These are phyloP conservation scores for Musa itinerans DNA, from an alignment of 176 grass and related monocot species.

Conservation along the genomic window DNA sequence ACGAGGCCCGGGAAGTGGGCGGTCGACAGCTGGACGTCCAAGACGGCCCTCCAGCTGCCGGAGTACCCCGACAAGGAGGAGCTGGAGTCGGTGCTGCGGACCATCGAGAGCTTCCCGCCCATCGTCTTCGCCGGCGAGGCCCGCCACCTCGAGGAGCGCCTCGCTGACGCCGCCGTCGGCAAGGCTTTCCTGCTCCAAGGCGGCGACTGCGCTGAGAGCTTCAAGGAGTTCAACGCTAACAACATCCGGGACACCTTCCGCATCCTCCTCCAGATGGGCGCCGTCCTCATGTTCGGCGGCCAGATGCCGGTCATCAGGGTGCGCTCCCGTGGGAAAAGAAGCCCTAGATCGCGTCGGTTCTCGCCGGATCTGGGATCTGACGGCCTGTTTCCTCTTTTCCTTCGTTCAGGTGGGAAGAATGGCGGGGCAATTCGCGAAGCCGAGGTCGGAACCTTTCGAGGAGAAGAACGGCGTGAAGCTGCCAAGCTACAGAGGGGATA, in stretches of 20 bases:
- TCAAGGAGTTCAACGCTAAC: slow-evolving; percentile 65
- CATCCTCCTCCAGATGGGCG: slow-evolving; percentile 63
- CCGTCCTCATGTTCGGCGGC: slow-evolving; percentile 55
- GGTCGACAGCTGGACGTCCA: slow-evolving; percentile 45
- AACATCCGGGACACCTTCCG: slow-evolving; percentile 73
- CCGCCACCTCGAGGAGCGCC: slow-evolving; percentile 46
- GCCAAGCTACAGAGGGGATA: slow-evolving; percentile 57
- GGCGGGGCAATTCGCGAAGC: slow-evolving; percentile 66
- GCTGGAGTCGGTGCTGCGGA: slow-evolving; percentile 44
- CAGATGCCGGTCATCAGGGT: slow-evolving; percentile 70
- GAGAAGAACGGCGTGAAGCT: slow-evolving; percentile 44
- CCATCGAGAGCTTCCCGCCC: slow-evolving; percentile 59
- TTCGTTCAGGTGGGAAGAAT: slow-evolving; percentile 43
- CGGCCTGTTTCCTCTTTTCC: not conserved
- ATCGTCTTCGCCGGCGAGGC: slow-evolving; percentile 64
- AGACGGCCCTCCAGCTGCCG: slow-evolving; percentile 54
- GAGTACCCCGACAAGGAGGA: slow-evolving; percentile 40
- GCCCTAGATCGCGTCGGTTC: not conserved
- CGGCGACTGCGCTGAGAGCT: slow-evolving; percentile 75
- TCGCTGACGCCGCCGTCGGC: slow-evolving; percentile 49
- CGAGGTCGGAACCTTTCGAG: slow-evolving; percentile 41
- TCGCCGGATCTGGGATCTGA: not conserved
- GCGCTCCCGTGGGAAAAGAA: no score
- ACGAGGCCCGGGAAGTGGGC: slow-evolving; percentile 25
- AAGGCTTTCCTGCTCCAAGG: slow-evolving; percentile 53